A percentile compares a stretch with the other conserved stretches of the same genome.
phyloP scores from a whole-genome alignment of 768 basidiomycete species.

The Kwoniella botswanensis region DNA sequence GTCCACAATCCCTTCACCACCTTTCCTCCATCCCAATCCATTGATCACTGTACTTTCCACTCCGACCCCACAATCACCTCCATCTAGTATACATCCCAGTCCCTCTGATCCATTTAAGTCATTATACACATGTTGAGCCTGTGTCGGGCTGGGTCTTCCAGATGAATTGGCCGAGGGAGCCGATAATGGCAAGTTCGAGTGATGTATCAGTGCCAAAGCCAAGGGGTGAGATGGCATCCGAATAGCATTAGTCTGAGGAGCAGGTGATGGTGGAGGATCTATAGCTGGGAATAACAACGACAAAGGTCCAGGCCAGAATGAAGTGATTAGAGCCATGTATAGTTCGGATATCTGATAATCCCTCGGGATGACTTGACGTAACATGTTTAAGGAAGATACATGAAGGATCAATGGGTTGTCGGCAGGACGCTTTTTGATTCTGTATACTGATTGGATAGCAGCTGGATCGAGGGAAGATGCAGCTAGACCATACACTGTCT shows the following conservation, averaged over 20 bases:
- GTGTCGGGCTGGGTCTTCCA: conserved; percentile 91
- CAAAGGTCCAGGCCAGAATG: conserved; percentile 94
- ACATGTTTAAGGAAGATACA: conserved; percentile 83
- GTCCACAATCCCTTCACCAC: conserved; percentile 67
- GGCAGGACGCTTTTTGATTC: conserved; percentile 85
- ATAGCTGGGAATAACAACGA: conserved; percentile 84
- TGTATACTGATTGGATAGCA: conserved; percentile 77
- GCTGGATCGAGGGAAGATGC: conserved; percentile 69
- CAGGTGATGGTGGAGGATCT: conserved; percentile 59
- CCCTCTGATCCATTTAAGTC: conserved; percentile 61
- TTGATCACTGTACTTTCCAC: conserved; percentile 96
- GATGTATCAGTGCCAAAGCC: conserved; percentile 82
- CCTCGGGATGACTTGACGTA: conserved; percentile 72
- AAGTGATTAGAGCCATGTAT: conserved; percentile 75
- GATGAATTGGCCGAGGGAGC: conserved; percentile 96
- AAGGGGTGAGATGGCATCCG: conserved; percentile 94
- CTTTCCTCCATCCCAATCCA: conserved; percentile 63
- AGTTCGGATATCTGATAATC: conserved; percentile 66
- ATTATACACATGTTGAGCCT: conserved; percentile 77
- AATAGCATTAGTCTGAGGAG: conserved; percentile 67
- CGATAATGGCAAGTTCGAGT: conserved; percentile 76
- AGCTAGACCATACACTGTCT: conserved; percentile 98
- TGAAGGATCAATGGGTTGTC: conserved; percentile 99
- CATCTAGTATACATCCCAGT: conserved; percentile 79
- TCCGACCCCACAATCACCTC: conserved; percentile 87